These are phyloP conservation scores for Epichloe sibirici DNA, from an alignment of 2,329 filamentous ascomycete species.

Conservation along the genomic window DNA sequence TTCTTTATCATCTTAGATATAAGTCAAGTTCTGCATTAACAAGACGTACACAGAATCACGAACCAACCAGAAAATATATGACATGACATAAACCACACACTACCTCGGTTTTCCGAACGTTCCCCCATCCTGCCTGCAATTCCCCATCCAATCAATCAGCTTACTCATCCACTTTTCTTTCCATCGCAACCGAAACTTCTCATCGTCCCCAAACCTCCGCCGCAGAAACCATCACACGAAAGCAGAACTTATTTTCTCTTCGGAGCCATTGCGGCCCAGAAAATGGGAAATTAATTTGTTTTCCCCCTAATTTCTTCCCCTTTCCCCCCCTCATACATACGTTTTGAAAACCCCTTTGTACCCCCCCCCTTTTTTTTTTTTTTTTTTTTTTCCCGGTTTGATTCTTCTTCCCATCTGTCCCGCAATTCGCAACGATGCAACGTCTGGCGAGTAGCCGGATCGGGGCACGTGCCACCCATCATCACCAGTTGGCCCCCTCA, in stretches of 20 bases:
- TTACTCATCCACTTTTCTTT: constrained; percentile 4
- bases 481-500: constrained; percentile 6
- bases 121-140: neutral
- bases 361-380: too few relatives aligned
- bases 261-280: neutral
- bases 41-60: neutral
- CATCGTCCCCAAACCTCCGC: constrained; percentile 32
- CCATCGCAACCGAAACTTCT: neutral
- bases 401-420: too few relatives aligned
- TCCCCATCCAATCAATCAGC: neutral
- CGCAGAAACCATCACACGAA: constrained; percentile 35
- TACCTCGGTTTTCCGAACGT: neutral
- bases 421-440: neutral
- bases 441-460: neutral
- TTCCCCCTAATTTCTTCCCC: neutral
- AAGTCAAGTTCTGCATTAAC: too few relatives aligned
- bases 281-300: neutral
- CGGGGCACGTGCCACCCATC: constrained; percentile 1
- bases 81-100: too few relatives aligned
- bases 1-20: too few relatives aligned
- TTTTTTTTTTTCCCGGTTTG: too few relatives aligned
- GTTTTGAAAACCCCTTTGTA: too few relatives aligned
- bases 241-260: neutral
- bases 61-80: too few relatives aligned
- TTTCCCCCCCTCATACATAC: too few relatives aligned